These are phyloP conservation scores for Cymodocea nodosa DNA, from an alignment of 116 monocot species.

Conservation along the genomic window DNA sequence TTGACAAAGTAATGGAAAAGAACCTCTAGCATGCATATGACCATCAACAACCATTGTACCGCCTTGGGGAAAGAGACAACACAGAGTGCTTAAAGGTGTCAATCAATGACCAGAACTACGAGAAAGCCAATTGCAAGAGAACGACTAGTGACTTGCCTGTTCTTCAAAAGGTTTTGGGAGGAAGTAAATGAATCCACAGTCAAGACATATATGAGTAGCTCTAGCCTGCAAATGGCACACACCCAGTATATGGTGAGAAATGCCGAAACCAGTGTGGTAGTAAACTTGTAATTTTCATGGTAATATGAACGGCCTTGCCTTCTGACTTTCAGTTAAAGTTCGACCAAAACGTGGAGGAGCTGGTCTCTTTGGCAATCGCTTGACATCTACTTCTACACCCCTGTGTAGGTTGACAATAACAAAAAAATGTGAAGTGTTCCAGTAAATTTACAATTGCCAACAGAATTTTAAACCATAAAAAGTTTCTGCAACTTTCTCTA, in stretches of 20 bases:
- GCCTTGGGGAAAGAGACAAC: no score
- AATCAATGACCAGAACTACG: no score
- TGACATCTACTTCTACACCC: conserved; percentile 77
- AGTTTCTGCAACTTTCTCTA: no score
- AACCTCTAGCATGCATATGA: no score
- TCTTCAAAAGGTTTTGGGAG: conserved; percentile 82
- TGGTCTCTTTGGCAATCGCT: conserved; percentile 84
- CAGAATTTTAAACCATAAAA: no score
- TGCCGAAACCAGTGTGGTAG: background rate
- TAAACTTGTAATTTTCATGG: no score
- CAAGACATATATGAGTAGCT: conserved; percentile 88
- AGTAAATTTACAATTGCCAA: conserved; percentile 1
- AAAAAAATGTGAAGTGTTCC: background rate
- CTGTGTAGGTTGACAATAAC: background rate
- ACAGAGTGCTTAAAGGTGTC: no score
- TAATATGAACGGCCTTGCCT: conserved; percentile 25
- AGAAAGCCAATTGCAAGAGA: no score
- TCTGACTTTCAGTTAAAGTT: conserved; percentile 67
- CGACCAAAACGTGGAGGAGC: conserved; percentile 81
- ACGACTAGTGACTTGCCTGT: conserved; percentile 33
- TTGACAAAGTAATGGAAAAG: no score
- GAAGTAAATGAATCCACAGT: conserved; percentile 83
- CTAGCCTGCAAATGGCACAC: conserved; percentile 29
- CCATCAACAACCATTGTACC: no score
- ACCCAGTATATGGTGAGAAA: background rate